These are phyloP conservation scores for Cutaneotrichosporon mucoides DNA, from an alignment of 1,284 basidiomycete species.

Conservation along the genomic window DNA sequence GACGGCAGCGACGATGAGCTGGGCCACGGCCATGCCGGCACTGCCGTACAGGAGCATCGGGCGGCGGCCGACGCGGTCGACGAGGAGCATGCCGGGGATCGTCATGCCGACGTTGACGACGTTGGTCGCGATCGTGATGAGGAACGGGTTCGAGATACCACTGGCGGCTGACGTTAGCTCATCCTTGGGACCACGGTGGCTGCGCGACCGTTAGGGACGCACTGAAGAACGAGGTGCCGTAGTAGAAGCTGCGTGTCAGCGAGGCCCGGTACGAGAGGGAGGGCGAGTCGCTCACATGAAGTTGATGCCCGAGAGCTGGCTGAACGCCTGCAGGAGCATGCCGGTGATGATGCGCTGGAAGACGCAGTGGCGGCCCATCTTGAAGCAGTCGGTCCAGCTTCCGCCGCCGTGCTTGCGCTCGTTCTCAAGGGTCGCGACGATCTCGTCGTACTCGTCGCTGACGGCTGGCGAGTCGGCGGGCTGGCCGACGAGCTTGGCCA, in stretches of 20 bases:
- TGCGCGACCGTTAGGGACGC: not conserved
- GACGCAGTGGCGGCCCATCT: constrained; percentile 26
- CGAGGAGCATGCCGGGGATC: constrained; percentile 36
- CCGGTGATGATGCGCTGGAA: constrained; percentile 35
- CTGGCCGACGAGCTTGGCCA: constrained; percentile 22
- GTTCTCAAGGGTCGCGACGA: constrained; percentile 25
- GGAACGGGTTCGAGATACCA: constrained; percentile 33
- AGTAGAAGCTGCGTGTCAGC: constrained; percentile 43
- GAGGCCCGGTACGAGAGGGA: constrained; percentile 4
- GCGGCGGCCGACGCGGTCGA: constrained; percentile 40
- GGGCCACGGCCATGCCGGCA: constrained; percentile 23
- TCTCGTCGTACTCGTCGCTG: constrained; percentile 36
- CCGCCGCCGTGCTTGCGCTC: constrained; percentile 29
- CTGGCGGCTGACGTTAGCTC: constrained; percentile 9
- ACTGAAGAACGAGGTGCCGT: constrained; percentile 10
- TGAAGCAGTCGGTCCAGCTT: constrained; percentile 34
- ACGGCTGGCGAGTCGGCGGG: constrained; percentile 26
- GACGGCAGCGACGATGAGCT: constrained; percentile 39
- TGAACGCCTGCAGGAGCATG: constrained; percentile 41
- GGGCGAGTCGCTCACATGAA: too few species aligned
- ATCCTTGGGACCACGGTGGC: not conserved
- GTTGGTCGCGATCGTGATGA: constrained; percentile 44
- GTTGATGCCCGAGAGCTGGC: constrained; percentile 10
- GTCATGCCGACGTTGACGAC: constrained; percentile 44
- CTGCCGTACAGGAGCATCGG: constrained; percentile 40